Conservation (phyloP, 106 monocot genomes). For the Dioscorea dumetorum region DNA sequence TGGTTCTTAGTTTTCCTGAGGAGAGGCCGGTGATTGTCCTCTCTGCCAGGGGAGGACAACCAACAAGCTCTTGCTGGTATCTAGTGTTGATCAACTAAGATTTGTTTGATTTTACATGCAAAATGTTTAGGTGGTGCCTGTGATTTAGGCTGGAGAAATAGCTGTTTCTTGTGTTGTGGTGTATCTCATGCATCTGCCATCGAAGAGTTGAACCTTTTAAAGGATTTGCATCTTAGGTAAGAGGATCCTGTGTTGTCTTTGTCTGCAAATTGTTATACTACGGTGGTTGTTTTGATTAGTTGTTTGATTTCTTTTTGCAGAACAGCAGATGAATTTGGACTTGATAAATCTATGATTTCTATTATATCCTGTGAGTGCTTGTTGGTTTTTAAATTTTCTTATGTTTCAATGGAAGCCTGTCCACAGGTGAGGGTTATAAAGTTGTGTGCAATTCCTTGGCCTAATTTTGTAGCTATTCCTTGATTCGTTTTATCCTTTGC, state of each 20-base stretch:
- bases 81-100: not conserved
- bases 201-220: conserved; percentile 49
- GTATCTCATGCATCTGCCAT: conserved; percentile 55
- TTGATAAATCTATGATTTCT: conserved; percentile 56
- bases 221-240: conserved; percentile 67
- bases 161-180: conserved; percentile 70
- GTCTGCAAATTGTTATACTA: not conserved
- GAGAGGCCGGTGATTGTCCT: too few relatives aligned
- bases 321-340: conserved; percentile 58
- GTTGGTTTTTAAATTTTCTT: too few relatives aligned
- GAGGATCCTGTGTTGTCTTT: not conserved
- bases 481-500: too few relatives aligned
- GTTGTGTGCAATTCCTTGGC: too few relatives aligned
- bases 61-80: conserved; percentile 62
- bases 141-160: conserved; percentile 69
- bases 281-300: not conserved
- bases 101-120: not conserved
- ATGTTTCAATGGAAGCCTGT: too few relatives aligned
- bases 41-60: conserved; percentile 86
- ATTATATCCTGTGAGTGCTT: too few relatives aligned
- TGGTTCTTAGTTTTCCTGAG: too few relatives aligned
- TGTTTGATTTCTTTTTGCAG: conserved; percentile 29
- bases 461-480: too few relatives aligned
- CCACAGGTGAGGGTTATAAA: too few relatives aligned
- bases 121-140: not conserved